Conservation (phyloP, 2,329 filamentous ascomycete genomes). For the Aspergillus sergii region DNA sequence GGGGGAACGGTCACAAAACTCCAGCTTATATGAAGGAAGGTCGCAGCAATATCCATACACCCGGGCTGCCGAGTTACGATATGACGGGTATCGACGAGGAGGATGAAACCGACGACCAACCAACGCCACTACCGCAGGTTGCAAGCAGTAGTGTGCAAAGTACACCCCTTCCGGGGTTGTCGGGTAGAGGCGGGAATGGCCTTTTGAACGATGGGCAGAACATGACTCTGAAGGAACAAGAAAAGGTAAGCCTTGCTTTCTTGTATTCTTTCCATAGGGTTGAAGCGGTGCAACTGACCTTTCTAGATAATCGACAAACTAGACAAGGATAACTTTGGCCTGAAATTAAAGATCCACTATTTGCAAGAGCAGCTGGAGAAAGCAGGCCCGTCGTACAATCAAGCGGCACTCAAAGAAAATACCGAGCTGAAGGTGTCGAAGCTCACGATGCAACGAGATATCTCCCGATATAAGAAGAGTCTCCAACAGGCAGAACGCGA, state of each 20-base stretch:
- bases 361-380: slow-evolving; percentile 88
- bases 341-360: slow-evolving; percentile 97
- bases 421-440: slow-evolving; percentile 93
- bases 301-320: slow-evolving; percentile 79
- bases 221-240: slow-evolving; percentile 89
- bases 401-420: slow-evolving; percentile 88
- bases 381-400: slow-evolving; percentile 84
- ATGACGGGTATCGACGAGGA: slow-evolving; percentile 68
- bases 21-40: slow-evolving; percentile 66
- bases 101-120: slow-evolving; percentile 66
- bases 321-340: slow-evolving; percentile 96
- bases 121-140: slow-evolving; percentile 74
- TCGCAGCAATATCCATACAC: slow-evolving; percentile 70
- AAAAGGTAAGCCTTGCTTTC: slow-evolving; percentile 64
- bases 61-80: slow-evolving; percentile 72
- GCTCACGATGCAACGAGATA: slow-evolving; percentile 83
- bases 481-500: slow-evolving; percentile 81
- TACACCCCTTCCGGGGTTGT: slow-evolving; percentile 75
- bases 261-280: background rate
- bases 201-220: slow-evolving; percentile 79
- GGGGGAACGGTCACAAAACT: slow-evolving; percentile 65
- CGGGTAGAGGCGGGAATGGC: slow-evolving; percentile 65
- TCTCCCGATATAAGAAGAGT: slow-evolving; percentile 83
- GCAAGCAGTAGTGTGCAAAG: slow-evolving; percentile 79
- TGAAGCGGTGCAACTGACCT: slow-evolving; percentile 15